Base-by-base conservation (phyloP, 2,329 filamentous ascomycete genomes). In the Phaeosphaeriaceae sp. region DNA sequence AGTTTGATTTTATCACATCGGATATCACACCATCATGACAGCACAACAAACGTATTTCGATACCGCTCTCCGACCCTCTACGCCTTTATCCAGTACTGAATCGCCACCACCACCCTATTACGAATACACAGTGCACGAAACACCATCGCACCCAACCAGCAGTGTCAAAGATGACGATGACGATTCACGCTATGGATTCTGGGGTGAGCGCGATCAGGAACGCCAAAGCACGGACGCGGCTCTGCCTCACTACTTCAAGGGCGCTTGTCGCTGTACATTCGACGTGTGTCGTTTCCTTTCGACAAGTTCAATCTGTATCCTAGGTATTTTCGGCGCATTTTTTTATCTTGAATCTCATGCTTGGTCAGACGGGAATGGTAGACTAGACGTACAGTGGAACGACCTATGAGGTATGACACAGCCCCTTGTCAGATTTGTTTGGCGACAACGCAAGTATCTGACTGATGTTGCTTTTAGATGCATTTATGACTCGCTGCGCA, bases 401-500 rank as follows among this genome's bases (percentile, higher is more conserved):
- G 23, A 26, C 23, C 11, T 26, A 9, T 26, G 5, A 26, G 23
- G 5, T 26, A 9, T 11, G 6, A 26, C n/a, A n/a, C n/a, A n/a
- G n/a, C n/a, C n/a, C n/a, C n/a, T n/a, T n/a, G n/a, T n/a, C n/a
- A n/a, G n/a, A n/a, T n/a, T n/a, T n/a, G n/a, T n/a, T n/a, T n/a
- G n/a, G 28, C 44, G 54, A 40, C 39, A 41, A 42, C 26, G 42
- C 26, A 23, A 28, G 17, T 26, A 42, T 26, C 7, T 26, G 11
- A 6, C 12, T 35, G 17, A 35, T 28, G 30, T 26, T 29, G 11
- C 11, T 5, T 4, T 3, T 36, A 66, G 63, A 52, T 66, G 41
- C 47, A 52, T 13, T 62, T 66, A 17, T 66, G 63, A 21, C 56
- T 62, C 18, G 17, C 42, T 3, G 34, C 40, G 5, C 44, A 47